These are phyloP conservation scores for Amborella trichopoda DNA, from an alignment of 164 flowering plant species.

Conservation along the genomic window DNA sequence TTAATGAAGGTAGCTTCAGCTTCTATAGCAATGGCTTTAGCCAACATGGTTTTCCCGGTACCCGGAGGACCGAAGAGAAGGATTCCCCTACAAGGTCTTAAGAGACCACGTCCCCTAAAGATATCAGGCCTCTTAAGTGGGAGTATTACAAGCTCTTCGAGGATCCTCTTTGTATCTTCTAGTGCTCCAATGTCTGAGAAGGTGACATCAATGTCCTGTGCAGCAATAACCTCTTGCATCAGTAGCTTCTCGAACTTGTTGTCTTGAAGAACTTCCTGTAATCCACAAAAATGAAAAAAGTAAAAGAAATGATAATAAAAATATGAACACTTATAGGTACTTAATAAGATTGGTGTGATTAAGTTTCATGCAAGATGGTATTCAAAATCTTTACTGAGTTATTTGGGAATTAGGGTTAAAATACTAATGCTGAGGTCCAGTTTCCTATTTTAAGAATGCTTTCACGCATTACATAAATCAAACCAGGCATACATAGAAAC, in stretches of 20 bases:
- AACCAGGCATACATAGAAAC: not conserved
- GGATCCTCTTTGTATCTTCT: slow-evolving; percentile 60
- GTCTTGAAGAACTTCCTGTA: slow-evolving; percentile 37
- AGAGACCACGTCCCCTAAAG: slow-evolving; percentile 67
- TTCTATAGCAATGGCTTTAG: slow-evolving; percentile 97
- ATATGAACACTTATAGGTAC: no score
- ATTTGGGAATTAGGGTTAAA: no score
- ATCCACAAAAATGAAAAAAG: no score
- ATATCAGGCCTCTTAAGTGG: slow-evolving; percentile 74
- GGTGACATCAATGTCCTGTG: slow-evolving; percentile 49
- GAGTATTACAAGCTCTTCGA: slow-evolving; percentile 72
- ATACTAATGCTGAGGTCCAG: no score
- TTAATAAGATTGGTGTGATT: no score
- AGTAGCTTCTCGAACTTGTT: slow-evolving; percentile 78
- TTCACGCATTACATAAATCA: no score
- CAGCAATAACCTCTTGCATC: slow-evolving; percentile 66
- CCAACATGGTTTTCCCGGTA: slow-evolving; percentile 95
- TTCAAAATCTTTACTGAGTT: no score
- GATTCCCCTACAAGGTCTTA: slow-evolving; percentile 93
- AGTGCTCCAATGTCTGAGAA: slow-evolving; percentile 70
- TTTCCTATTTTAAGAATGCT: no score
- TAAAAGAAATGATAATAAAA: no score
- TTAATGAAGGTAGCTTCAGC: slow-evolving; percentile 98
- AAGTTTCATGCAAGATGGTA: no score
- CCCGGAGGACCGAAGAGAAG: slow-evolving; percentile 96